Base-by-base conservation (phyloP, 1,139 yeast species). In the Suhomyces choctaworum region DNA sequence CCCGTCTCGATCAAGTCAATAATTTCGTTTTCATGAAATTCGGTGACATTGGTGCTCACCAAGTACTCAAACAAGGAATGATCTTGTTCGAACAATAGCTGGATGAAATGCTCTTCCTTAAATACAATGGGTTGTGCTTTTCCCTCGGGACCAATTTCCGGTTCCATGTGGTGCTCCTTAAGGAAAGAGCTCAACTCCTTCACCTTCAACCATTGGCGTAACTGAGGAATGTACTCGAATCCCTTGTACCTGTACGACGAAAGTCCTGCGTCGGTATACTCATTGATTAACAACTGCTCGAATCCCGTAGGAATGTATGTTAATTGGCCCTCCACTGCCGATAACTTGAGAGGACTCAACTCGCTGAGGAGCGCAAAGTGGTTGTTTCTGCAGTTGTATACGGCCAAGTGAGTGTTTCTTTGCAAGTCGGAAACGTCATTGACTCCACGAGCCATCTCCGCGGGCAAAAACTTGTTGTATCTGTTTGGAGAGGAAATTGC, bases 291-390 rank as follows among this genome's bases (percentile, higher is more conserved):
- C 5, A 60, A 27, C 12, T 44, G 51, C 22, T 49, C 52, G 42
- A 57, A 66, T 27, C 58, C 51, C 16, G 50, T 37, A 2, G 72
- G 73, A 22, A 66, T 42, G 39, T 63, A 64, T 1, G 61, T 56
- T 13, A 54, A 53, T 38, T 60, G 60, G 1, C 71, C 70, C 44
- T 68, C 72, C 21, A 53, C 52, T 22, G 52, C 37, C 1, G 69
- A 46, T 25, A 65, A 44, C 30, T 44, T 50, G 23, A 68, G 47
- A 0, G 73, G 73, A 12, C 52, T 44, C 16, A 68, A 38, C 39
- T 65, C 70, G 7, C 41, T 34, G 10, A 65, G 45, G 16, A 43
- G 38, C 16, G 40, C 15, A 29, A 50, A 52, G 24, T 52, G 57
- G 35, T 48, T 39, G 44, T 52, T 51, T 11, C 50, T 34, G 39